Conservation (phyloP, 2,329 filamentous ascomycete genomes). For the Polychaeton citri region DNA sequence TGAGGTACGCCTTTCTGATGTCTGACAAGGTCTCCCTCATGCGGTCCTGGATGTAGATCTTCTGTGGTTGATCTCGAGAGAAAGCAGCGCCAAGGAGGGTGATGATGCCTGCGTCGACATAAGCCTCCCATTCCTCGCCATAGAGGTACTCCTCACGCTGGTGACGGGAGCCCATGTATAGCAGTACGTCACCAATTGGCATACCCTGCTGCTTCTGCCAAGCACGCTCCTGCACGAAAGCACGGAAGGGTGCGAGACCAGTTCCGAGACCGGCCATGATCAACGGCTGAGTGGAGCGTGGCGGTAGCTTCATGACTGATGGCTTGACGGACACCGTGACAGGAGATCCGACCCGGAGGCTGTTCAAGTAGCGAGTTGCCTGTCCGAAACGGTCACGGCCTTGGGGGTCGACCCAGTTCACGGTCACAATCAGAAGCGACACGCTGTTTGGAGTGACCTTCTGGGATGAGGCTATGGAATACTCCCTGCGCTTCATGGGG, state of each 20-base stretch:
- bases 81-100: constrained; percentile 89
- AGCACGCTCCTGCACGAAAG: constrained; percentile 94
- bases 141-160: constrained; percentile 98
- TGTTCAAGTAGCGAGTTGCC: constrained; percentile 78
- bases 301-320: constrained; percentile 96
- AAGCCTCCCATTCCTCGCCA: constrained; percentile 98
- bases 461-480: constrained; percentile 97
- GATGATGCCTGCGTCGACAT: constrained; percentile 87
- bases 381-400: constrained; percentile 86
- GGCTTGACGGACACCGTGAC: constrained; percentile 94
- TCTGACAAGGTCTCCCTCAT: constrained; percentile 80
- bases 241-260: constrained; percentile 95
- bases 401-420: constrained; percentile 81
- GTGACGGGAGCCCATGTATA: constrained; percentile 95
- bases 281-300: constrained; percentile 73
- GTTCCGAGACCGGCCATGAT: constrained; percentile 99
- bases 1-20: constrained; percentile 75
- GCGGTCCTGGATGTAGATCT: constrained; percentile 98
- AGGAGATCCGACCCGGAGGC: constrained; percentile 58
- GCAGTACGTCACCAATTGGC: constrained; percentile 79
- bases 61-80: constrained; percentile 90
- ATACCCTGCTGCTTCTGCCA: constrained; percentile 97
- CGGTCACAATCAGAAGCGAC: constrained; percentile 90
- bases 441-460: constrained; percentile 85
- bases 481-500: constrained; percentile 92